Base-by-base conservation (phyloP, 2,329 filamentous ascomycete genomes). In the Colletotrichum spaethianum region DNA sequence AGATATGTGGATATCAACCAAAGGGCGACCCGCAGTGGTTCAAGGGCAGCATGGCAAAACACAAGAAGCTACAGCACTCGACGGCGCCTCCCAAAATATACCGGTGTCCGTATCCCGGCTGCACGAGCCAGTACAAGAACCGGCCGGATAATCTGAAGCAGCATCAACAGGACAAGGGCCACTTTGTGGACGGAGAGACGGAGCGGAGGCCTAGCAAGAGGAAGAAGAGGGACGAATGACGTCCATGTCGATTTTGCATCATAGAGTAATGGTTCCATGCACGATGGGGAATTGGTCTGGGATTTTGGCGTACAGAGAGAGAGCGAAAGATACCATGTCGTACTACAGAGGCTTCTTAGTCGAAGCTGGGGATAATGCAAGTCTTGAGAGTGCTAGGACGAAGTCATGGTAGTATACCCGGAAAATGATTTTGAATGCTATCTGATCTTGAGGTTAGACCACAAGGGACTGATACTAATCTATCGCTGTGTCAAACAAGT, bases 21-120 rank as follows among this genome's bases (percentile, higher is more conserved):
- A 88, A 86, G 73, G 88, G 88, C 4, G 83, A 88, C 60, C 87
- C 88, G n/a, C 83, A 86, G 70, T 90, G 88, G 88, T 90, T 89
- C 76, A 85, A 85, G 55, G 87, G 87, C 7, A 89, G 86, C 77
- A 88, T 90, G 87, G 84, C 87, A 60, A 90, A 89, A 78, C 88
- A 90, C 77, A 88, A 83, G 80, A 88, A 86, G 77, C 80, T 86
- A 70, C 85, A 88, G 78, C 88, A 90, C 78, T 85, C 86, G 61
- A 80, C 80, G 16, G 82, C 80, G 3, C 86, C 86, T 44, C 85
- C 86, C 9, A 81, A 82, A 72, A 87, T 89, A 55, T 90, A 87
- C 78, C 82, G 82, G 71, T 90, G 88, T 73, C 83, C 84, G 3
- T 90, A 78, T 60, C 87, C 87, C 2, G 87, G 86, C 3, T 90